phyloP scores from a whole-genome alignment of 2,329 filamentous ascomycete genomes.

The Arthroderma sp. region DNA sequence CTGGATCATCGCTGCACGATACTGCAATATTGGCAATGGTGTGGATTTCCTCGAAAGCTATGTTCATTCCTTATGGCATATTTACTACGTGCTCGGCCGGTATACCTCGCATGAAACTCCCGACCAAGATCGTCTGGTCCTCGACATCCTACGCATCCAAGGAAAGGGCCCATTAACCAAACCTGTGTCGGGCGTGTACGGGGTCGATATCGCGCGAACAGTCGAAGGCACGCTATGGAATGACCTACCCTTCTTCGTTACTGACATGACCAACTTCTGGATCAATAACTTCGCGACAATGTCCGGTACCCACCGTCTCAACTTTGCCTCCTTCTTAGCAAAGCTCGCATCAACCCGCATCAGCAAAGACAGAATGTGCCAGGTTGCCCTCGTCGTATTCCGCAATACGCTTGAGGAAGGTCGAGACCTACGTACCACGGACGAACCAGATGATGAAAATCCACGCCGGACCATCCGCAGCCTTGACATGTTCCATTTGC shows the following conservation, averaged over 20 bases:
- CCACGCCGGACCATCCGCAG: too few species aligned
- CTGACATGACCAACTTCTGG: neutral
- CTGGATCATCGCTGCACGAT: too few species aligned
- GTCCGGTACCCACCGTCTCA: neutral
- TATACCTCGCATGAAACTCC: neutral
- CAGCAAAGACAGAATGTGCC: too few species aligned
- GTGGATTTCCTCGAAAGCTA: too few species aligned
- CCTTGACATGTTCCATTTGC: too few species aligned
- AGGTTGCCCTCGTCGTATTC: too few species aligned
- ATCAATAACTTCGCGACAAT: neutral
- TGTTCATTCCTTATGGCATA: neutral
- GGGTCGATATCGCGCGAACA: neutral
- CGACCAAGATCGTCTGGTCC: neutral
- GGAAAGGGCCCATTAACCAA: neutral
- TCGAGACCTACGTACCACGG: too few species aligned
- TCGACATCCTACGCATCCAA: neutral
- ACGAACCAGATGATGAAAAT: too few species aligned
- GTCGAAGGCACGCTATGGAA: neutral
- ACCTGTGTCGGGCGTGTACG: neutral
- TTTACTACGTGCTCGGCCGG: neutral
- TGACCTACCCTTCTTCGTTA: neutral
- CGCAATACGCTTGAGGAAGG: too few species aligned
- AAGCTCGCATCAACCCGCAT: constrained; percentile 1
- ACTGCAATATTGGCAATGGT: too few species aligned
- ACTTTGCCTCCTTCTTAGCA: neutral